Evolutionary conservation across 2,329 filamentous ascomycete genomes (phyloP).

Genomic region (Chaetomiaceae sp.): DNA sequence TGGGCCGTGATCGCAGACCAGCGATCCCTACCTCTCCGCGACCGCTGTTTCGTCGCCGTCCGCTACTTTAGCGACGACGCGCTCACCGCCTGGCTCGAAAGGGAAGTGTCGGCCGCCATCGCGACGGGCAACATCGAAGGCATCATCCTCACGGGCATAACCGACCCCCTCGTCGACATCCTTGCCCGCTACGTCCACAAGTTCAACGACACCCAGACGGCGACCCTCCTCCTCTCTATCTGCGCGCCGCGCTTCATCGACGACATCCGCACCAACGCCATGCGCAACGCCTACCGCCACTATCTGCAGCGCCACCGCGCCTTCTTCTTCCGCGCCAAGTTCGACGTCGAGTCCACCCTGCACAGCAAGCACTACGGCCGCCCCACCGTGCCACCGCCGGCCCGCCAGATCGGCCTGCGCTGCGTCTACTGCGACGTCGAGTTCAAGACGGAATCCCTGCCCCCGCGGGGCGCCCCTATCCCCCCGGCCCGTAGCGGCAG

Average conservation of each 20-base stretch:
- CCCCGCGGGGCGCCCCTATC: conserved; percentile 6
- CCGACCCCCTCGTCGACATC: conserved; percentile 67
- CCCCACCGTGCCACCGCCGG: conserved; percentile 60
- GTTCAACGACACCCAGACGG: conserved; percentile 74
- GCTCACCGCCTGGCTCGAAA: conserved; percentile 63
- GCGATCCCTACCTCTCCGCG: conserved; percentile 66
- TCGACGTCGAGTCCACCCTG: conserved; percentile 71
- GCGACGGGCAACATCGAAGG: conserved; percentile 69
- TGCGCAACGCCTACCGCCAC: conserved; percentile 67
- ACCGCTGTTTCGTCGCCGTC: conserved; percentile 70
- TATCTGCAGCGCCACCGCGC: conserved; percentile 68
- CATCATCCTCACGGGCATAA: conserved; percentile 72
- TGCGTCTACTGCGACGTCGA: conserved; percentile 72
- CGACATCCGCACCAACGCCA: conserved; percentile 69
- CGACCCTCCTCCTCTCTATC: conserved; percentile 68
- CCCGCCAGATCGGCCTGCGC: conserved; percentile 67
- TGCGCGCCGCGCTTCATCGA: conserved; percentile 72
- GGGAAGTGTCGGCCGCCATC: conserved; percentile 58
- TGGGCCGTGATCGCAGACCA: conserved; percentile 73
- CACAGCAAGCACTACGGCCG: conserved; percentile 61
- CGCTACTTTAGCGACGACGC: conserved; percentile 59
- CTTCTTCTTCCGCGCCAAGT: conserved; percentile 71
- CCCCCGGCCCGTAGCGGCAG: conserved; percentile 11
- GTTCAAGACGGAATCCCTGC: conserved; percentile 39
- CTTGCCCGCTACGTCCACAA: conserved; percentile 71